These are phyloP conservation scores for Vitis riparia DNA, from an alignment of 164 flowering plant genomes.

Conservation along the genomic window DNA sequence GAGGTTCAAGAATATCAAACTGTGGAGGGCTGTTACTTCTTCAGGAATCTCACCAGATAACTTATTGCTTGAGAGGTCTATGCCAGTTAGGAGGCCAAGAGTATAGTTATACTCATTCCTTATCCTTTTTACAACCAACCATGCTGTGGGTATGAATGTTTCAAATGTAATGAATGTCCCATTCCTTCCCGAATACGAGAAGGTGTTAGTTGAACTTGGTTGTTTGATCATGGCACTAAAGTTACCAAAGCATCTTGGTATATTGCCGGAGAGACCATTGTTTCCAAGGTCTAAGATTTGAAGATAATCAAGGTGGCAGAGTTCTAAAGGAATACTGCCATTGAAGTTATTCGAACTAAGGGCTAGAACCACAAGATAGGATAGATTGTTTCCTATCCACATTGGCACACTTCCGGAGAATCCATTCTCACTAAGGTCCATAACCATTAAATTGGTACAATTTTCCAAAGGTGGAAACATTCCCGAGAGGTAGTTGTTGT, in stretches of 20 bases:
- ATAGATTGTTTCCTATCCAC: conserved; percentile 22
- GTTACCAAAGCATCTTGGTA: conserved; percentile 32
- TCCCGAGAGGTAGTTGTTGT: conserved; percentile 6
- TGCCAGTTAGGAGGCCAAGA: background rate
- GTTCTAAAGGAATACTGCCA: too few species aligned
- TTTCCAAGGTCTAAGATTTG: conserved; percentile 27
- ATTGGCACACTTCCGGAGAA: conserved; percentile 30
- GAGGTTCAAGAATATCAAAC: background rate
- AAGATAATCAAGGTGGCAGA: too few species aligned
- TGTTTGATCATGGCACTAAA: too few species aligned
- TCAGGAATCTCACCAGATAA: background rate
- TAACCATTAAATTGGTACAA: conserved; percentile 6
- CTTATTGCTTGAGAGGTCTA: background rate
- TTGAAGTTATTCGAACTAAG: too few species aligned
- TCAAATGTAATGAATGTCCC: too few species aligned
- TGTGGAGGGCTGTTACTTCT: background rate
- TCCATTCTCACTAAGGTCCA: conserved; percentile 36
- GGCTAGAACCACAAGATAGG: too few species aligned
- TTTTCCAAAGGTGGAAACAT: conserved; percentile 23
- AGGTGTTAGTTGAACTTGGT: too few species aligned
- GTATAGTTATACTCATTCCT: background rate
- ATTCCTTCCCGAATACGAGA: too few species aligned
- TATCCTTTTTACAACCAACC: too few species aligned
- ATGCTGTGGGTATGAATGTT: too few species aligned
- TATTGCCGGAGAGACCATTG: conserved; percentile 29